Percentiles rank a stretch among this genome's conserved stretches.
Evolutionary conservation across 1,284 basidiomycete species (phyloP).

Genomic region (Macrocystidia cucumis): DNA sequence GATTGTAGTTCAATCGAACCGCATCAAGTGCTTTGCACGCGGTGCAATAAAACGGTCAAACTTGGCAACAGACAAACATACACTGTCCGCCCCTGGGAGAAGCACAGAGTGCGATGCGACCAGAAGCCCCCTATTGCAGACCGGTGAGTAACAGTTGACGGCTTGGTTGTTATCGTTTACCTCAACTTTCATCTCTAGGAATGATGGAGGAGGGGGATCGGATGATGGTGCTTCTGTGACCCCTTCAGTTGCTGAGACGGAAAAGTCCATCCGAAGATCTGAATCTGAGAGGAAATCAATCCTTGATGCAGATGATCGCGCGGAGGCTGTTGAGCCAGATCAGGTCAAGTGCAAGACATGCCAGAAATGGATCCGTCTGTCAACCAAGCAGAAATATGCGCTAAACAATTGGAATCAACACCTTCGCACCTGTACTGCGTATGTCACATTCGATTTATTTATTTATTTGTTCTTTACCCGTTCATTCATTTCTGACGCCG

Average conservation of each 20-base stretch:
- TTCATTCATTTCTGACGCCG: neutral
- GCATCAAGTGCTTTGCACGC: conserved; percentile 43
- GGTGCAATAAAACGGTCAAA: conserved; percentile 45
- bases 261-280: conserved; percentile 15
- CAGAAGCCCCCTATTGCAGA: conserved; percentile 20
- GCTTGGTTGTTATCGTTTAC: conserved; percentile 7
- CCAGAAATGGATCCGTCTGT: conserved; percentile 50
- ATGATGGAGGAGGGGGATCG: neutral
- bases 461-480: conserved; percentile 5
- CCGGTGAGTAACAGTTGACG: conserved; percentile 18
- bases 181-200: conserved; percentile 3
- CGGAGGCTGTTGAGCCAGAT: conserved; percentile 38
- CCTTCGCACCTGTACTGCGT: conserved; percentile 32
- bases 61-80: conserved; percentile 47
- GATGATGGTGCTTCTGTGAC: conserved; percentile 13
- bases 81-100: conserved; percentile 49
- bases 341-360: conserved; percentile 52
- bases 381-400: conserved; percentile 29
- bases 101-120: conserved; percentile 45
- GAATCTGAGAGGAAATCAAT: conserved; percentile 40
- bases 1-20: conserved; percentile 47
- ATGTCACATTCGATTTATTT: conserved; percentile 24
- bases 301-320: conserved; percentile 44
- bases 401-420: conserved; percentile 47
- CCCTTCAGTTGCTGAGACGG: conserved; percentile 8